Conservation (phyloP, 805 yeast genomes). For the Sugiyamaella qingdaonensis region DNA sequence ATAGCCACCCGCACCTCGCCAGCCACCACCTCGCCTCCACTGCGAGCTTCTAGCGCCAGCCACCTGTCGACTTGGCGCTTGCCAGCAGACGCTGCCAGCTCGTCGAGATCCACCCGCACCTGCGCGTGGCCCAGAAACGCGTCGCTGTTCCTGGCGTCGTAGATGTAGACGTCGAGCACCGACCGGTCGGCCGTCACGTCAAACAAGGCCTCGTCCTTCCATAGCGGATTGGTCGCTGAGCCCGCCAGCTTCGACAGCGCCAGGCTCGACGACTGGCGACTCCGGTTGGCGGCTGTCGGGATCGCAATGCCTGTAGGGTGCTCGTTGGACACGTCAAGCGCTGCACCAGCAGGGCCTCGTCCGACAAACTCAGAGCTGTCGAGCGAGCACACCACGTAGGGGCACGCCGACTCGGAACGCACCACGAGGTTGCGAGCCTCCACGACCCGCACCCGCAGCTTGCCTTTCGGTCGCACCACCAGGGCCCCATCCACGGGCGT, state of each 20-base stretch:
- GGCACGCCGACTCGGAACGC: slow-evolving; percentile 56
- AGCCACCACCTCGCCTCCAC: slow-evolving; percentile 65
- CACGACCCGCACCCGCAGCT: slow-evolving; percentile 70
- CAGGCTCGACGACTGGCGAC: slow-evolving; percentile 21
- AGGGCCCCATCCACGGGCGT: background rate
- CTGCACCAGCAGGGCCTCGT: slow-evolving; percentile 54
- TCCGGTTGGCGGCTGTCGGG: slow-evolving; percentile 27
- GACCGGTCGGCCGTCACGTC: slow-evolving; percentile 76
- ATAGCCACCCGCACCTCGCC: slow-evolving; percentile 77
- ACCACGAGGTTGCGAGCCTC: slow-evolving; percentile 71
- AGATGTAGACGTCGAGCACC: slow-evolving; percentile 84
- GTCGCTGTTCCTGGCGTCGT: slow-evolving; percentile 80
- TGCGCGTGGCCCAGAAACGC: slow-evolving; percentile 82
- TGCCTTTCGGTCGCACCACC: slow-evolving; percentile 44
- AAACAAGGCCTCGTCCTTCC: slow-evolving; percentile 91
- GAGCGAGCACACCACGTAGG: slow-evolving; percentile 40
- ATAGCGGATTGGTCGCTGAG: slow-evolving; percentile 54
- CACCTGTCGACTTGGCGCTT: slow-evolving; percentile 52
- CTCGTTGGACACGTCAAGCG: slow-evolving; percentile 20
- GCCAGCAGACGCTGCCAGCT: slow-evolving; percentile 3
- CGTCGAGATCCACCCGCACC: slow-evolving; percentile 52
- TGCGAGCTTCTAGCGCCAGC: slow-evolving; percentile 69
- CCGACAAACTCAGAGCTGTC: slow-evolving; percentile 59
- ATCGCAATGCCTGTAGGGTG: slow-evolving; percentile 35
- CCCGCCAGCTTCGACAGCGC: slow-evolving; percentile 16